Conservation (phyloP, 73 alveolate genomes). For the Tetrahymena thermophila region DNA sequence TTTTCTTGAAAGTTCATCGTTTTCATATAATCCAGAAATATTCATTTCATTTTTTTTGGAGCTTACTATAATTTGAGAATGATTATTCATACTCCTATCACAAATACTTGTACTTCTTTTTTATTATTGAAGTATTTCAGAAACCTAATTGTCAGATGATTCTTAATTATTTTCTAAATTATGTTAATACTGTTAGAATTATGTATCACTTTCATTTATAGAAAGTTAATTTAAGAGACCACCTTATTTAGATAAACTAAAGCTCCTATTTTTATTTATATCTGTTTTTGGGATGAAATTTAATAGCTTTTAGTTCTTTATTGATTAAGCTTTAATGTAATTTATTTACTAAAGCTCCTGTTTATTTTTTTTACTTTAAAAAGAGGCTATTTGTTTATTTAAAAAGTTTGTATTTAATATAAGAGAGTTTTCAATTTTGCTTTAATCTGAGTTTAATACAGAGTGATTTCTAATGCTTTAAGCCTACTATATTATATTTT, state of each 20-base stretch:
- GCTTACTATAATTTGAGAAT: not conserved
- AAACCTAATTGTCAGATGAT: not conserved
- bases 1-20: not conserved
- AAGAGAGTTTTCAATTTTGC: not conserved
- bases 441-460: not conserved
- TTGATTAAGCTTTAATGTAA: not conserved
- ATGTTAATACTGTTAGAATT: not conserved
- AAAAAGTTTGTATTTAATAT: not conserved
- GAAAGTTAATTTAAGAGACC: not conserved
- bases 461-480: not conserved
- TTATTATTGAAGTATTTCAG: not conserved
- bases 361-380: not conserved
- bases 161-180: not conserved
- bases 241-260: not conserved
- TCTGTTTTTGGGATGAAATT: not conserved
- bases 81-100: not conserved
- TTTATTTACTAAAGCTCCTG: not conserved
- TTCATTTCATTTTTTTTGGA: not conserved
- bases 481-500: not conserved
- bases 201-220: not conserved
- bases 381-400: not conserved
- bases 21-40: not conserved
- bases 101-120: not conserved
- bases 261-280: not conserved
- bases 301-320: not conserved